These are phyloP conservation scores for Knufia fluminis DNA, from an alignment of 2,329 filamentous ascomycete species.

Conservation along the genomic window DNA sequence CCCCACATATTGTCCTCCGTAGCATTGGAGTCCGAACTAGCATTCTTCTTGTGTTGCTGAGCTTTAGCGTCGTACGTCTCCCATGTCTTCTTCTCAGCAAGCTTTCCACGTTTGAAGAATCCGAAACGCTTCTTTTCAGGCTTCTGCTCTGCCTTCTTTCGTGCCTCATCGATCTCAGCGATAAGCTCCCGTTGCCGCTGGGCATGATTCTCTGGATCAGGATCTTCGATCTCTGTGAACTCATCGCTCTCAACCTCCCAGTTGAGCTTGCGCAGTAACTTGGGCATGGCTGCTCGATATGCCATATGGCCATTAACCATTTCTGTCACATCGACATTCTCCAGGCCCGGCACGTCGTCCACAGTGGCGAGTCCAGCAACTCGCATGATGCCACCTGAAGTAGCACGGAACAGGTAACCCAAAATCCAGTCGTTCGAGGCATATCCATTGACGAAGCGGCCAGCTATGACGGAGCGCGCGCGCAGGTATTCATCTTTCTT, in stretches of 20 bases:
- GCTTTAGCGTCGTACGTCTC: conserved; percentile 73
- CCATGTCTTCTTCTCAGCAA: conserved; percentile 71
- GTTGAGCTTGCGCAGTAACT: conserved; percentile 73
- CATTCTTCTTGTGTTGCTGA: conserved; percentile 9
- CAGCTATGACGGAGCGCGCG: conserved; percentile 72
- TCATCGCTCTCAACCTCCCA: conserved; percentile 90
- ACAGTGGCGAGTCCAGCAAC: conserved; percentile 76
- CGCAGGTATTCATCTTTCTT: conserved; percentile 83
- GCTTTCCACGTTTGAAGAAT: conserved; percentile 70
- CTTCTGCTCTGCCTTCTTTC: conserved; percentile 74
- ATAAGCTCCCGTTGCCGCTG: conserved; percentile 86
- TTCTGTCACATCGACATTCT: conserved; percentile 82
- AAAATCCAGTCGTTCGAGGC: conserved; percentile 95
- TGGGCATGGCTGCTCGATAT: conserved; percentile 86
- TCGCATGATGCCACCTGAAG: conserved; percentile 79
- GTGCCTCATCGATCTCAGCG: conserved; percentile 89
- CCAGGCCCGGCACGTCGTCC: conserved; percentile 66
- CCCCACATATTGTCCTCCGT: conserved; percentile 34
- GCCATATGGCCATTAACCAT: conserved; percentile 90
- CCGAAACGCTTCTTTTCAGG: conserved; percentile 62
- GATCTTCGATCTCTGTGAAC: conserved; percentile 93
- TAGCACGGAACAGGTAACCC: conserved; percentile 88
- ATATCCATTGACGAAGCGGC: conserved; percentile 92
- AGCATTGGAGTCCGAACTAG: neutral
- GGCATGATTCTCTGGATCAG: conserved; percentile 86